Evolutionary conservation across 2,329 filamentous ascomycete species (phyloP), one percentile per base, ranked within the genome.

Genomic region (Hortaea sp.): DNA sequence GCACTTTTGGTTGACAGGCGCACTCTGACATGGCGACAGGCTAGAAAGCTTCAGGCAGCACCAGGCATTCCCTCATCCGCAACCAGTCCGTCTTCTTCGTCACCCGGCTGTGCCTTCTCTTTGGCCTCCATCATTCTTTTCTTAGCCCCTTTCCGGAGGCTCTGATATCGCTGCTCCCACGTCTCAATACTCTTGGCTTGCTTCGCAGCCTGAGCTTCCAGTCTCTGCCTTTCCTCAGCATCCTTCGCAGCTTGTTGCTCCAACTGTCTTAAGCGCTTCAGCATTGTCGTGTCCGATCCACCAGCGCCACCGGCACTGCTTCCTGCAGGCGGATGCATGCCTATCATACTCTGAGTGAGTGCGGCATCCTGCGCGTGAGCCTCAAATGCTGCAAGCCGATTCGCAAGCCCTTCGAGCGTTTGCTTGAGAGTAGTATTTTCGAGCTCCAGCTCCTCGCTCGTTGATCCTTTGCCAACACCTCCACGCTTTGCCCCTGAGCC

Each of bases 331-430:
- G 46, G 66, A 35, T 71, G 67, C 46, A 75, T 66, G 49, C 71
- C 68, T 53, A 73, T 69, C 57, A 81, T 81, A 55, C 87, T 94
- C 63, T 95, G 88, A 10, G 89, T 86, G 31, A 97, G 76, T 3
- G 88, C 87, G 44, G 84, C 86, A 52, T 83, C 88, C 66, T 97
- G 92, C 0, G 88, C 88, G 57, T 87, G 89, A 35, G 88, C 82
- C 66, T 98, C 90, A 69, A 95, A 98, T 51, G 88, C 84, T 58
- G 92, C 85, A n/a, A 98, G 76, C 0, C 90, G 80, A 57, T 84
- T 86, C 51, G 85, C 86, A 32, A 95, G 77, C 42, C 87, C 88
- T 65, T 97, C 89, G 6, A 94, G 79, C 56, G 88, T 81, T 47
- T 84, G 79, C 58, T 92, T 90, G 43, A 97, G 75, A 7, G 85